Evolutionary conservation across 2,329 filamentous ascomycete genomes (phyloP), one percentile per base, ranked within the genome.

Genomic region (Domatiomyces globalis): DNA sequence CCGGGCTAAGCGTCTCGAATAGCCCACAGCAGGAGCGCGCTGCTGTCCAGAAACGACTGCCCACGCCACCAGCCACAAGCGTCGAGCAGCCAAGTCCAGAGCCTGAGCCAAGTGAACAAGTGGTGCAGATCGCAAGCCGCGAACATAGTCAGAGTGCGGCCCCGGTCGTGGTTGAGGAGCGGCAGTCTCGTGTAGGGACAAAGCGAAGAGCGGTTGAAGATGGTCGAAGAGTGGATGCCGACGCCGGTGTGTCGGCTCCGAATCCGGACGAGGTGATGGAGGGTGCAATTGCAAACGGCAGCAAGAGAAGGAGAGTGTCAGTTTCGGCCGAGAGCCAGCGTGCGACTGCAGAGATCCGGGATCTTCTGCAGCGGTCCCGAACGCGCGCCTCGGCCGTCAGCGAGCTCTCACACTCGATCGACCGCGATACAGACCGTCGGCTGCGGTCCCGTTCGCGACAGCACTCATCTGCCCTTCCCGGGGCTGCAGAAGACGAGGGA

Each of bases 401-500:
- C n/a, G 54, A 58, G 33, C 50, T 58, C 17, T 54, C 56, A 43
- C 52, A 55, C 45, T 54, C 54, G 25, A 58, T 58, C 18, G 56
- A 54, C 33, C 33, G 33, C 12, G 33, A 39, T 10, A 15, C 33
- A 39, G 33, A 39, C 33, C 33, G 9, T 39, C 33, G 33, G 10
- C 33, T 39, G 19, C 43, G n/a, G 43, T 45, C 43, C n/a, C 43
- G 43, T 19, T 20, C 43, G 43, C 19, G n/a, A 27, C 43, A 45
- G 8, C 43, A 27, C 12, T 45, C 43, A 19, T 20, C 43, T 9
- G n/a, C 43, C 7, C 19, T 20, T n/a, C n/a, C 15, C 10, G 43
- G 17, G 19, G 19, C n/a, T 2, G 43, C 43, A 12, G 43, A 3
- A 10, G 43, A 19, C 43, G 10, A 19, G 2, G 43, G 17, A 2